These are phyloP conservation scores for Juncus effusus DNA, from an alignment of 176 grass and related monocot species.

Conservation along the genomic window DNA sequence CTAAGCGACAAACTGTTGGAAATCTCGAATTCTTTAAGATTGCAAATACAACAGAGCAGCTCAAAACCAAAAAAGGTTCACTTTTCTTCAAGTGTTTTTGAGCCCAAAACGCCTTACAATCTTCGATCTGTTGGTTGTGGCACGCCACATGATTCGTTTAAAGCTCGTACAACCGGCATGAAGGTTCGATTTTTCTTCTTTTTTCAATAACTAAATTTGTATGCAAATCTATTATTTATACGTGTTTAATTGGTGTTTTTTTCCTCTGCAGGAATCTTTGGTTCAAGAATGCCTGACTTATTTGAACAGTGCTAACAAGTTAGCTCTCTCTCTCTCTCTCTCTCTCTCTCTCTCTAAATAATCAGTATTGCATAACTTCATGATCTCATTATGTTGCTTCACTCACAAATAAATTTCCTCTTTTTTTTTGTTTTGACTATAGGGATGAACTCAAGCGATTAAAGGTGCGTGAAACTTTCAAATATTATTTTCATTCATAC, in stretches of 20 bases:
- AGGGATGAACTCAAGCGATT: slow-evolving; percentile 25
- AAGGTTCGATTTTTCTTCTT: slow-evolving; percentile 1
- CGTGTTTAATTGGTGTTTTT: slow-evolving; percentile 7
- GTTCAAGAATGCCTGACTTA: slow-evolving; percentile 18
- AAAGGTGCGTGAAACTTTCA: slow-evolving; percentile 6
- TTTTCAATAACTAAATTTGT: background rate
- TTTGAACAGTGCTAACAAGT: slow-evolving; percentile 27
- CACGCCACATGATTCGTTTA: background rate
- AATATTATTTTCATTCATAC: background rate
- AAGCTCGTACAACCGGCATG: slow-evolving; percentile 10
- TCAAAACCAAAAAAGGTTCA: background rate
- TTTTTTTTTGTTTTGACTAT: slow-evolving; percentile 16
- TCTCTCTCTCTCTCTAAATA: background rate
- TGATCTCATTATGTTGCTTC: background rate
- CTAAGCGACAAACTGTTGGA: slow-evolving; percentile 5
- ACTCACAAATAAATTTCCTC: slow-evolving; percentile 11
- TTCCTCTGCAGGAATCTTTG: slow-evolving; percentile 22
- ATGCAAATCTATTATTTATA: background rate
- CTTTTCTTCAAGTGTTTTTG: slow-evolving; percentile 7
- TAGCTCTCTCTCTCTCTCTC: background rate
- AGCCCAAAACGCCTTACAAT: background rate
- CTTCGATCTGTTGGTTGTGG: background rate
- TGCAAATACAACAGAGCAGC: background rate
- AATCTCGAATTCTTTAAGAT: slow-evolving; percentile 20
- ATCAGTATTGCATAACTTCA: background rate